Evolutionary conservation across 2,329 filamentous ascomycete genomes (phyloP).

Genomic region (Mariannaea sp.): DNA sequence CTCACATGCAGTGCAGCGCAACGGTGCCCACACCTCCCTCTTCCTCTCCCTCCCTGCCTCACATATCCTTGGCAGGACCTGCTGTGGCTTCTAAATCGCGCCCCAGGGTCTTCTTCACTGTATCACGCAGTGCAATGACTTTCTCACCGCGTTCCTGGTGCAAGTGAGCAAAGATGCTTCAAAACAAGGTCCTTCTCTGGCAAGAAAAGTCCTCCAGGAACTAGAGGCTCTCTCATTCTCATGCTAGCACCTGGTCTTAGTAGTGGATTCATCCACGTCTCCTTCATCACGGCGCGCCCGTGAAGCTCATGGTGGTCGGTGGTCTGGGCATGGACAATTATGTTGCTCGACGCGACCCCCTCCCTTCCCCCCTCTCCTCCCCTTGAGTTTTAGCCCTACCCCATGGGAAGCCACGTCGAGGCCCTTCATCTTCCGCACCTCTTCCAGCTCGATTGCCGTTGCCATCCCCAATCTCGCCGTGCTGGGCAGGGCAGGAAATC

Average conservation of each 20-base stretch:
- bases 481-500: slow-evolving; percentile 28
- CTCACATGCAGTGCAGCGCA: slow-evolving; percentile 15
- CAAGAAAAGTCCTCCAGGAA: slow-evolving; percentile 17
- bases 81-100: neutral
- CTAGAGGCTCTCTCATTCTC: slow-evolving; percentile 13
- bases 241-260: slow-evolving; percentile 1
- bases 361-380: too few species aligned
- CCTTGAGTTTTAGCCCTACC: slow-evolving; percentile 25
- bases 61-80: neutral
- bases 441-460: slow-evolving; percentile 3
- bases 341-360: slow-evolving; percentile 20
- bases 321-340: slow-evolving; percentile 22
- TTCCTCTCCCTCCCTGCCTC: neutral
- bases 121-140: slow-evolving; percentile 9
- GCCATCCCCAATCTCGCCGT: slow-evolving; percentile 30
- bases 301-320: slow-evolving; percentile 24
- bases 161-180: slow-evolving; percentile 14
- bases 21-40: neutral
- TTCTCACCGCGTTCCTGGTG: slow-evolving; percentile 15
- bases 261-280: slow-evolving; percentile 30
- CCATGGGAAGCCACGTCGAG: slow-evolving; percentile 37
- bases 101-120: slow-evolving; percentile 14
- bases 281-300: slow-evolving; percentile 27
- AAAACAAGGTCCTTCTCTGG: slow-evolving; percentile 18
- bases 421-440: slow-evolving; percentile 35